Percentiles rank a stretch among this genome's conserved stretches.
Conservation (phyloP, 2,329 filamentous ascomycete species). For the Orbilia oligospora region DNA sequence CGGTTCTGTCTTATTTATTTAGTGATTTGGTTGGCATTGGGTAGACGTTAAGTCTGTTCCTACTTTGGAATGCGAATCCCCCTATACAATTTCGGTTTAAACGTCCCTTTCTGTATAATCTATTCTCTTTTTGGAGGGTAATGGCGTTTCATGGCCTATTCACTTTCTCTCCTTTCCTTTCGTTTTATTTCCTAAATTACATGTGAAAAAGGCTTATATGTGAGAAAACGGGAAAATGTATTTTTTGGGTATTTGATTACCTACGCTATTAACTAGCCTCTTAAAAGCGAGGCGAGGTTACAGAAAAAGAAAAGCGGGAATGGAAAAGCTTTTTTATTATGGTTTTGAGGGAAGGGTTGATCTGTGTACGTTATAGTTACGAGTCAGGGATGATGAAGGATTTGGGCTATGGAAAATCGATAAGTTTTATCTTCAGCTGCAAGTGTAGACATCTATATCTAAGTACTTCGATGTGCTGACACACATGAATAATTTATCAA, state of each 20-base stretch:
- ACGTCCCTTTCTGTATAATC: slow-evolving; percentile 31
- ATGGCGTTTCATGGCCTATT: slow-evolving; percentile 49
- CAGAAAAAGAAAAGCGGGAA: slow-evolving; percentile 24
- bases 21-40: slow-evolving; percentile 44
- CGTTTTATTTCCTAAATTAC: slow-evolving; percentile 9
- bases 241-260: slow-evolving; percentile 38
- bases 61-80: slow-evolving; percentile 16
- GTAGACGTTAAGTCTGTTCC: slow-evolving; percentile 30
- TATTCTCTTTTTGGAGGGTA: slow-evolving; percentile 47
- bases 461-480: too few relatives aligned
- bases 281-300: slow-evolving; percentile 13
- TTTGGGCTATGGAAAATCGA: slow-evolving; percentile 6
- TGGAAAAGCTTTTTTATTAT: slow-evolving; percentile 38
- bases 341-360: neutral
- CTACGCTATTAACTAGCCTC: slow-evolving; percentile 22
- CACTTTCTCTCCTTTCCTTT: slow-evolving; percentile 18
- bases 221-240: slow-evolving; percentile 40
- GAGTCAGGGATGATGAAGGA: slow-evolving; percentile 27
- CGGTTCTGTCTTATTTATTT: slow-evolving; percentile 13
- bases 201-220: slow-evolving; percentile 8
- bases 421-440: slow-evolving; percentile 6
- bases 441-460: neutral
- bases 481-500: too few relatives aligned
- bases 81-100: slow-evolving; percentile 36
- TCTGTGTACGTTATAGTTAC: slow-evolving; percentile 49